phyloP scores from a whole-genome alignment of 352 stramenopile genomes.

The Phytophthora pisi region DNA sequence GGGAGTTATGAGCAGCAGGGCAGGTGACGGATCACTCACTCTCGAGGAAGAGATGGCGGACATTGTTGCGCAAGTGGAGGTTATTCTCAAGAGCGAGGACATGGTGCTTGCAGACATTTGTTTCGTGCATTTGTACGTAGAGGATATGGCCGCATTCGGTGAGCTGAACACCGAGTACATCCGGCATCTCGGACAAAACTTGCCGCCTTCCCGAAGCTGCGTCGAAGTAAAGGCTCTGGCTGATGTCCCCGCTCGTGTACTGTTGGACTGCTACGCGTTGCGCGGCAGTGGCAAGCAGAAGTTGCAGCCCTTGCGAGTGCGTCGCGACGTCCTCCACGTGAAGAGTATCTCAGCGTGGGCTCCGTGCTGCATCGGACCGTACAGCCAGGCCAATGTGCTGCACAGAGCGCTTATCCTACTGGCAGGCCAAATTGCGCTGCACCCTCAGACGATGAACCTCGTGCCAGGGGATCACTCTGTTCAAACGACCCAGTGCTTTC shows the following conservation, averaged over 20 bases:
- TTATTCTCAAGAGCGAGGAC: constrained; percentile 41
- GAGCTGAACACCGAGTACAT: constrained; percentile 95
- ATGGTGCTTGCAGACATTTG: constrained; percentile 90
- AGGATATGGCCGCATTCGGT: constrained; percentile 94
- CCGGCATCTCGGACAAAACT: constrained; percentile 84
- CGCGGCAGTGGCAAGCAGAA: constrained; percentile 71
- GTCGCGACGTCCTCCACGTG: constrained; percentile 94
- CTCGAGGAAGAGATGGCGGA: constrained; percentile 72
- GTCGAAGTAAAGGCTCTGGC: constrained; percentile 79
- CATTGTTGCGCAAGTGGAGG: constrained; percentile 52
- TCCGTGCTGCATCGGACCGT: constrained; percentile 98
- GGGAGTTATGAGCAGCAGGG: constrained; percentile 58
- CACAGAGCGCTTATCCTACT: constrained; percentile 92
- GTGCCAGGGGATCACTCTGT: constrained; percentile 45
- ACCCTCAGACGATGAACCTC: constrained; percentile 95
- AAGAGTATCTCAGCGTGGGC: constrained; percentile 97
- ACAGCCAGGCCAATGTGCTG: constrained; percentile 97
- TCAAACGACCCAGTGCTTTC: constrained; percentile 62
- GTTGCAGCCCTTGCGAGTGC: constrained; percentile 55
- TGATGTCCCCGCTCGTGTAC: constrained; percentile 56
- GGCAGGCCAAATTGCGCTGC: constrained; percentile 97
- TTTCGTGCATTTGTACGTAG: constrained; percentile 97
- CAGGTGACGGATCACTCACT: constrained; percentile 31
- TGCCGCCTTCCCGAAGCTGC: constrained; percentile 88
- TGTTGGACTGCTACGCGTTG: constrained; percentile 93